phyloP scores from a whole-genome alignment of 805 yeast species.

The Nakazawaea anatomiae region DNA sequence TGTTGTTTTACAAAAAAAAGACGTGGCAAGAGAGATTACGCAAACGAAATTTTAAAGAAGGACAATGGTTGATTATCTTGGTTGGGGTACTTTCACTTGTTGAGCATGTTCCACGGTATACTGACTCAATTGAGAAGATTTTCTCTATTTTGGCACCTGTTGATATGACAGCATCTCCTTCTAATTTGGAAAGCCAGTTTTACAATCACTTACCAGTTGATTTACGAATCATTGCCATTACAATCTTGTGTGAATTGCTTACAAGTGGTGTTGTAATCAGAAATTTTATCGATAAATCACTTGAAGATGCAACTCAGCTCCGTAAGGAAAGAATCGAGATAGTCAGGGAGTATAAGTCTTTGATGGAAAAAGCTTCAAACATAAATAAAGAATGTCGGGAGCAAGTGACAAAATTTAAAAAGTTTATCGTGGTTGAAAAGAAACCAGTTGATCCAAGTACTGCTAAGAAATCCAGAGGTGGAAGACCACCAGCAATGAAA shows the following conservation, averaged over 20 bases:
- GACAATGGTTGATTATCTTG: constrained; percentile 77
- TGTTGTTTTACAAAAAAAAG: constrained; percentile 50
- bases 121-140: constrained; percentile 41
- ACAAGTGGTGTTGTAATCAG: constrained; percentile 56
- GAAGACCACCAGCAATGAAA: constrained; percentile 19
- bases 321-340: constrained; percentile 65
- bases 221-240: constrained; percentile 50
- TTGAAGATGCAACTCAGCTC: constrained; percentile 55
- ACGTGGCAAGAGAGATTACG: constrained; percentile 78
- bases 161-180: constrained; percentile 39
- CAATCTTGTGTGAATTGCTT: constrained; percentile 58
- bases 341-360: constrained; percentile 50
- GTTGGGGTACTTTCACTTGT: constrained; percentile 65
- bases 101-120: constrained; percentile 51
- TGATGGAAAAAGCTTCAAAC: constrained; percentile 44
- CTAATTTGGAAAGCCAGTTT: constrained; percentile 47
- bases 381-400: constrained; percentile 35
- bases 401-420: constrained; percentile 21
- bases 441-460: constrained; percentile 17
- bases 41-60: constrained; percentile 71
- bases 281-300: constrained; percentile 56
- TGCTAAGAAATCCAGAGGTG: constrained; percentile 19
- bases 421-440: constrained; percentile 17
- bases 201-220: constrained; percentile 43
- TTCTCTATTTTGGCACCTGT: constrained; percentile 55